Percentiles rank a stretch among this genome's conserved stretches.
Conservation (phyloP, 2,329 filamentous ascomycete genomes). For the Thelonectria discophora region DNA sequence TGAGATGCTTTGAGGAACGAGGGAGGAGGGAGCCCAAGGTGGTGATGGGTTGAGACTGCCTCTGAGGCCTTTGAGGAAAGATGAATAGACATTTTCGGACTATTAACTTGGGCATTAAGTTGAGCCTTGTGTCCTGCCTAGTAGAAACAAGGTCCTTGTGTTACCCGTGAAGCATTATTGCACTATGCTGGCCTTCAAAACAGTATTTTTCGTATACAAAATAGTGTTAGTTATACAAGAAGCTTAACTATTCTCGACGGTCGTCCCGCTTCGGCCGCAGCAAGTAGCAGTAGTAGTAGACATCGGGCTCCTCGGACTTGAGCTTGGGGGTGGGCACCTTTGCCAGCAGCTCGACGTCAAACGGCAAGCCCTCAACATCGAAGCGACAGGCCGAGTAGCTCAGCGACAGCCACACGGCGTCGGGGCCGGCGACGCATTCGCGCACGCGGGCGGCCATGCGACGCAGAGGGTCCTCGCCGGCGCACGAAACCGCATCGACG, state of each 20-base stretch:
- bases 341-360: conserved; percentile 53
- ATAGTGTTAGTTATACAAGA: not conserved
- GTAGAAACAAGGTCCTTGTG: not conserved
- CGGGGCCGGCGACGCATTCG: conserved; percentile 44
- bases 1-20: not conserved
- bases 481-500: conserved; percentile 58
- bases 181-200: no score
- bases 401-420: conserved; percentile 57
- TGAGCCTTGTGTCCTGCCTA: no score
- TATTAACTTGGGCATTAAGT: no score
- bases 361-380: conserved; percentile 48
- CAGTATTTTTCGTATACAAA: not conserved
- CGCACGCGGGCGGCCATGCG: conserved; percentile 52
- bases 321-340: conserved; percentile 54
- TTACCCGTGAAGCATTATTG: no score
- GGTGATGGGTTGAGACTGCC: no score
- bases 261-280: conserved; percentile 45
- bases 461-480: conserved; percentile 48
- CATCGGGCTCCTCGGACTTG: conserved; percentile 54
- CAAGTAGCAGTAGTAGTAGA: conserved; percentile 57
- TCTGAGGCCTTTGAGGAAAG: no score
- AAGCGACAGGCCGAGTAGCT: conserved; percentile 58
- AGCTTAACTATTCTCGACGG: not conserved
- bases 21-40: not conserved
- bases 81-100: no score